Evolutionary conservation across 306 rosid genomes (phyloP), one percentile per base, ranked within the genome.

Genomic region (Trifolium dubium): DNA sequence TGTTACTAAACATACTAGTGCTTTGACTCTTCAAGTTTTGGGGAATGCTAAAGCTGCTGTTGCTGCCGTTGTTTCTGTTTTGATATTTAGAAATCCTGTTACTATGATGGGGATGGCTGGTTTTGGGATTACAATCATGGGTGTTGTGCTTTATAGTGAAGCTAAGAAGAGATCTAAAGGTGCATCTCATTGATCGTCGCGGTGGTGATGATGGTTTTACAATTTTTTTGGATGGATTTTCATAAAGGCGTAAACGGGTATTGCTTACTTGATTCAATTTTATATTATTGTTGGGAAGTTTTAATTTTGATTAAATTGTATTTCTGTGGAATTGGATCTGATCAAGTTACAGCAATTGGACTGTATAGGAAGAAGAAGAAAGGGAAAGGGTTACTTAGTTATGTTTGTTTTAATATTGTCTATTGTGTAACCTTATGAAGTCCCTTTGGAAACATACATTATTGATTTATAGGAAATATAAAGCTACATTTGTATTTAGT

Each of bases 11-110:
- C 97, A 93, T 73, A 93, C 98, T 0, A 93, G 98, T 31, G 98
- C 98, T 0, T 67, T 93, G 85, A 93, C 98, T 0, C 68, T 93
- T 61, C 98, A 93, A 82, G 98, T 93, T 13, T 79, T 93, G 55
- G 98, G 98, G 3, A 93, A 93, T 72, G 98, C 97, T 1, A 93
- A 93, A 75, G 97, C 96, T 3, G 96, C 96, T 0, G 94, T 85
- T 30, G 98, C 98, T 11, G 98, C 96, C 0, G 90, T 88, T 0
- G 97, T 93, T 30, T 93, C 98, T n/a, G 96, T 93, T 54, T 59
- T 93, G 87, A 93, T 93, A 5, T 91, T 93, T 59, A 81, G 85
- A 76, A 93, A 93, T 19, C 98, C 98, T 5, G 97, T 93, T 11
- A 91, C 94, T 41, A 87, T 71, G 1, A 93, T 93, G 97, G 98